Evolutionary conservation across 768 basidiomycete genomes (phyloP).

Genomic region (Mycena haematopus): DNA sequence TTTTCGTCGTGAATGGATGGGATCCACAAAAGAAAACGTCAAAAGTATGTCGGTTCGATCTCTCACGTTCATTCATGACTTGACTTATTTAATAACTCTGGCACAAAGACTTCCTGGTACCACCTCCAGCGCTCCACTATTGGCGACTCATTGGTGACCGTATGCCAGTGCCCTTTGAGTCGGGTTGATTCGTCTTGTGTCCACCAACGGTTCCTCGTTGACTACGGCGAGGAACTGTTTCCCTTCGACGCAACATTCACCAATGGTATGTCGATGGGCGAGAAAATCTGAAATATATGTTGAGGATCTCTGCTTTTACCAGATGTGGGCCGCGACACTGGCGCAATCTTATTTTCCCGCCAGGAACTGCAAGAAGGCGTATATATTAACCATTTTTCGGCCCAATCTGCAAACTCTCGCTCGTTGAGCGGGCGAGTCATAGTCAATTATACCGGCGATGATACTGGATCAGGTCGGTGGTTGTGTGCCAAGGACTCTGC

Average conservation of each 20-base stretch:
- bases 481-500: constrained; percentile 11
- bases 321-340: not conserved
- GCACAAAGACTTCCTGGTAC: constrained; percentile 9
- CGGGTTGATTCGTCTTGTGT: not conserved
- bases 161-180: constrained; percentile 10
- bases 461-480: not conserved
- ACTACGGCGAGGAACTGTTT: constrained; percentile 16
- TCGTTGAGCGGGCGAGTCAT: constrained; percentile 3
- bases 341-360: constrained; percentile 1
- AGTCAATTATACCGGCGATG: constrained; percentile 8
- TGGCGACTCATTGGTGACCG: not conserved
- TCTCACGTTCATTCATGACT: not conserved
- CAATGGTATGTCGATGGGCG: not conserved
- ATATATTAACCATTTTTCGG: constrained; percentile 11
- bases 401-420: not conserved
- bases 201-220: constrained; percentile 11
- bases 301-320: too few relatives aligned
- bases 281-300: too few relatives aligned
- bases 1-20: constrained; percentile 30
- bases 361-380: constrained; percentile 5
- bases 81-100: not conserved
- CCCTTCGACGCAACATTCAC: not conserved
- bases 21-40: constrained; percentile 10
- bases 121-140: constrained; percentile 15
- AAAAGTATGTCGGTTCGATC: constrained; percentile 1